A percentile compares a stretch with the other conserved stretches of the same genome.
These are phyloP conservation scores for Albizia julibrissin DNA, from an alignment of 306 rosid species.

Conservation along the genomic window DNA sequence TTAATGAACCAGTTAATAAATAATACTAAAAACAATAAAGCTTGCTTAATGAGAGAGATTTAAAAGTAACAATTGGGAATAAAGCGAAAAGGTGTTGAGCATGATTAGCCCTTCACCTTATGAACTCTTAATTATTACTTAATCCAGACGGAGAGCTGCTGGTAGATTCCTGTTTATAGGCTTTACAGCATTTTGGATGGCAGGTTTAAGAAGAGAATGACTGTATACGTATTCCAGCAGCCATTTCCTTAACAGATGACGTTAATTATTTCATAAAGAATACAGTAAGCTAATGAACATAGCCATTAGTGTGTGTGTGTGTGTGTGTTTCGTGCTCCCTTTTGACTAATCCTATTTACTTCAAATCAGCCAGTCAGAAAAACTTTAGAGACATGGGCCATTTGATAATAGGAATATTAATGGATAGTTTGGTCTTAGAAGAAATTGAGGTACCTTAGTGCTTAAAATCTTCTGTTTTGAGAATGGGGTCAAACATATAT, in stretches of 20 bases:
- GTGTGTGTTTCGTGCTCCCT: background rate
- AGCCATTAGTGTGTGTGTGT: background rate
- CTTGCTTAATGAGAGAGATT: constrained; percentile 19
- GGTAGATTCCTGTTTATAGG: constrained; percentile 37
- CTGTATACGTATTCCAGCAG: background rate
- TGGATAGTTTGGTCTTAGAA: background rate
- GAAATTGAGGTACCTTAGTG: background rate
- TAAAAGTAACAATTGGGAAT: constrained; percentile 37
- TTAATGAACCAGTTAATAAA: background rate
- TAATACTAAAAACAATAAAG: background rate
- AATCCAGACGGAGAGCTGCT: constrained; percentile 34
- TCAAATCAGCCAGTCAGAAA: background rate
- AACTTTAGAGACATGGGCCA: background rate
- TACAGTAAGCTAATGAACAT: background rate
- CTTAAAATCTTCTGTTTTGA: background rate
- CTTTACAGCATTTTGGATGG: constrained; percentile 31
- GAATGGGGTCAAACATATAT: background rate
- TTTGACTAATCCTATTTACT: background rate
- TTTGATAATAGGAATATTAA: background rate
- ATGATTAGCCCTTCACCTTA: constrained; percentile 30
- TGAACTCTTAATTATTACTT: constrained; percentile 37
- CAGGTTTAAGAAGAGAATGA: background rate
- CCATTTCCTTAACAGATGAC: background rate
- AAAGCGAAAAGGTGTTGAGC: constrained; percentile 36
- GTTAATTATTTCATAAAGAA: background rate